Percentiles rank a stretch among this genome's conserved stretches.
These are phyloP conservation scores for Dioscorea cayenensis DNA, from an alignment of 116 monocot genomes.

Conservation along the genomic window DNA sequence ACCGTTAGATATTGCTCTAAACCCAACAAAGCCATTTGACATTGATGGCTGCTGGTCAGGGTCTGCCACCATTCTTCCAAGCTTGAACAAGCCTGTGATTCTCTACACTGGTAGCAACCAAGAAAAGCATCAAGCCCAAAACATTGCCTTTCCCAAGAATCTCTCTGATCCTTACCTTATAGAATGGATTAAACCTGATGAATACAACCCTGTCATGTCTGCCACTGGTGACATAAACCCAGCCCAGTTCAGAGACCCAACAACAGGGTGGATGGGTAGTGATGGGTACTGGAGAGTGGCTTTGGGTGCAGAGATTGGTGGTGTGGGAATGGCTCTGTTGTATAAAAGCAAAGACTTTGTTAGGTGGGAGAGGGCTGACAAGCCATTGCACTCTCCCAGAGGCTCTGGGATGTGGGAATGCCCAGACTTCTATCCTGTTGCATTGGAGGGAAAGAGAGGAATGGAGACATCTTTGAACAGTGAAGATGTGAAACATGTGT, in stretches of 20 bases:
- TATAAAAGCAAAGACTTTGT: constrained; percentile 65
- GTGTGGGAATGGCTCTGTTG: constrained; percentile 18
- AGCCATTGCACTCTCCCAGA: constrained; percentile 47
- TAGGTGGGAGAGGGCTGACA: constrained; percentile 35
- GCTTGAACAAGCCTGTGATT: constrained; percentile 17
- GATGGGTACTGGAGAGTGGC: constrained; percentile 30
- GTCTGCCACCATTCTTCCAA: constrained; percentile 62
- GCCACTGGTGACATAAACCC: constrained; percentile 8
- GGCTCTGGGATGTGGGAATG: constrained; percentile 87
- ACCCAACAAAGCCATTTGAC: constrained; percentile 46
- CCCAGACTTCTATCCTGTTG: constrained; percentile 77
- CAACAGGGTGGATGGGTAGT: constrained; percentile 28
- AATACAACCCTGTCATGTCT: constrained; percentile 32
- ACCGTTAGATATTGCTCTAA: constrained; percentile 26
- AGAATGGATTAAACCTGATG: constrained; percentile 28
- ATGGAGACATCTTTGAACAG: constrained; percentile 28
- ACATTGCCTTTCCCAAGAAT: constrained; percentile 30
- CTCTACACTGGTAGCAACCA: constrained; percentile 42
- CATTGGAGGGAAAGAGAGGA: constrained; percentile 13
- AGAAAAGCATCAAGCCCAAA: constrained; percentile 21
- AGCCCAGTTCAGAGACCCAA: constrained; percentile 35
- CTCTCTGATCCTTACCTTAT: constrained; percentile 20
- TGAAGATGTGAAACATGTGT: constrained; percentile 29
- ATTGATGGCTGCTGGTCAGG: constrained; percentile 81
- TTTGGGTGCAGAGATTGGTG: constrained; percentile 12